These are phyloP conservation scores for Thyridium curvatum DNA, from an alignment of 2,329 filamentous ascomycete genomes.

Conservation along the genomic window DNA sequence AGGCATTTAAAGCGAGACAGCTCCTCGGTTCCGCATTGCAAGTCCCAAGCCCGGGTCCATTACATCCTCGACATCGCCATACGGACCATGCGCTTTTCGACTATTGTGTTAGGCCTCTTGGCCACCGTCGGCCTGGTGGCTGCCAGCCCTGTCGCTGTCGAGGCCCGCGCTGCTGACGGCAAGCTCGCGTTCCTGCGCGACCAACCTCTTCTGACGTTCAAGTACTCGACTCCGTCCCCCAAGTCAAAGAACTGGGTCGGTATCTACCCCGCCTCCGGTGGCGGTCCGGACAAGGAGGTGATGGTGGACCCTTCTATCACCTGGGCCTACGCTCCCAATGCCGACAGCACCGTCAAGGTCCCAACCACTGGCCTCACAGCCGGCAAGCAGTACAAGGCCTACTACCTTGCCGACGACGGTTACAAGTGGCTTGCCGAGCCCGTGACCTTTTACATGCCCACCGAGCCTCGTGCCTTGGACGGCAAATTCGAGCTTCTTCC, in stretches of 20 bases:
- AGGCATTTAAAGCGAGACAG: too few species aligned
- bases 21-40: too few species aligned
- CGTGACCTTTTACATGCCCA: slow-evolving; percentile 6
- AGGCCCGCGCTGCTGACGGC: too few species aligned
- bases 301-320: slow-evolving; percentile 18
- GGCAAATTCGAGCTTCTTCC: not conserved
- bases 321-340: slow-evolving; percentile 24
- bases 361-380: slow-evolving; percentile 11
- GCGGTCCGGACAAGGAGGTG: slow-evolving; percentile 25
- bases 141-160: too few species aligned
- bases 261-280: slow-evolving; percentile 22
- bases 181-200: too few species aligned
- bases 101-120: too few species aligned
- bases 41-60: too few species aligned
- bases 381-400: slow-evolving; percentile 25
- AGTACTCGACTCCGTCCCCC: slow-evolving; percentile 20
- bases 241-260: slow-evolving; percentile 29
- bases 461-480: not conserved
- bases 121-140: too few species aligned
- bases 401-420: slow-evolving; percentile 25
- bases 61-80: too few species aligned
- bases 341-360: slow-evolving; percentile 15
- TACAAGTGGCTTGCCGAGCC: slow-evolving; percentile 29
- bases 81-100: too few species aligned
- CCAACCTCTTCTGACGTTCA: slow-evolving; percentile 17